Conservation (phyloP, 768 basidiomycete species). For the Lactarius indigo region DNA sequence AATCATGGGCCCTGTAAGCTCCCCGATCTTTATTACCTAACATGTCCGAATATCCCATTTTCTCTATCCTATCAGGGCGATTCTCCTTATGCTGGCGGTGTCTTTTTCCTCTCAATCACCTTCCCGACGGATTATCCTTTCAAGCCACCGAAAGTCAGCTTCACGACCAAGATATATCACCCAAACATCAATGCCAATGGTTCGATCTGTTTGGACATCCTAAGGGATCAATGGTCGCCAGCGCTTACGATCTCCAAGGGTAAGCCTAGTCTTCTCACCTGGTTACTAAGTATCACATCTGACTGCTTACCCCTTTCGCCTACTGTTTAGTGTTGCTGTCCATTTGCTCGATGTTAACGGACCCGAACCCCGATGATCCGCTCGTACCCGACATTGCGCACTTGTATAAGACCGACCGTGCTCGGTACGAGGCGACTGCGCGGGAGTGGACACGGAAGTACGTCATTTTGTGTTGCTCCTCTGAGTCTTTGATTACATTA, state of each 20-base stretch:
- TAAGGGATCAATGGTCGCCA: slow-evolving; percentile 99
- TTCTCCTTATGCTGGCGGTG: slow-evolving; percentile 97
- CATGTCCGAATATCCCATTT: slow-evolving; percentile 27
- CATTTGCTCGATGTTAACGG: slow-evolving; percentile 99
- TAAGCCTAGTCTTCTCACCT: slow-evolving; percentile 34
- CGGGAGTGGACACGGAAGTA: slow-evolving; percentile 99
- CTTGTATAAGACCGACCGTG: slow-evolving; percentile 98
- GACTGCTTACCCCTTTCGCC: background rate
- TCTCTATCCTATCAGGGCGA: slow-evolving; percentile 61
- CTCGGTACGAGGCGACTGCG: slow-evolving; percentile 96
- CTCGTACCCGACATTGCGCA: slow-evolving; percentile 98
- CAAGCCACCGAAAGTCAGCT: slow-evolving; percentile 98
- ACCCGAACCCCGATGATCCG: slow-evolving; percentile 99
- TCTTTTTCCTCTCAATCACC: slow-evolving; percentile 94
- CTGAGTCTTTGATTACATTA: background rate
- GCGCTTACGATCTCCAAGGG: slow-evolving; percentile 99
- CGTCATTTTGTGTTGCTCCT: slow-evolving; percentile 30
- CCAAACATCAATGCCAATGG: slow-evolving; percentile 99
- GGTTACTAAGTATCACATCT: background rate
- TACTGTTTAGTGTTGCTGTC: slow-evolving; percentile 77
- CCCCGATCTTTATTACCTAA: background rate
- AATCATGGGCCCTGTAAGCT: slow-evolving; percentile 97
- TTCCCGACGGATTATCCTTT: slow-evolving; percentile 99
- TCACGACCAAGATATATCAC: slow-evolving; percentile 99
- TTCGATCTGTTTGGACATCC: slow-evolving; percentile 96